Evolutionary conservation across 257 asterid genomes (phyloP).

Genomic region (Lavandula angustifolia): DNA sequence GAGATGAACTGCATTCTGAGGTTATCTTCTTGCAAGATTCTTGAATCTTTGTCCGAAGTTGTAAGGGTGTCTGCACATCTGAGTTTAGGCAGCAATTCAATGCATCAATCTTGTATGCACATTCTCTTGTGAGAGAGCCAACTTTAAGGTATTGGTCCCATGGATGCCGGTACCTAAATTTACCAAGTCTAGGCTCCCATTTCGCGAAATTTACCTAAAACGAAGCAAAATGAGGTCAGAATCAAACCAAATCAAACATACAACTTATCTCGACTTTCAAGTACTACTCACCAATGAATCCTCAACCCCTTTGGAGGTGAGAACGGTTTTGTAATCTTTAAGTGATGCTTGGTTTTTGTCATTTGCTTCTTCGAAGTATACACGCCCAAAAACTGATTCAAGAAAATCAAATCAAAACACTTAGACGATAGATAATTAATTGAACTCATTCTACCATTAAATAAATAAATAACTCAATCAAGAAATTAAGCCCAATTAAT

Average conservation of each 20-base stretch:
- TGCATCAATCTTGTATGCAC: slow-evolving; percentile 58
- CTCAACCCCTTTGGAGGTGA: slow-evolving; percentile 53
- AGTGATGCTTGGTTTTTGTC: slow-evolving; percentile 34
- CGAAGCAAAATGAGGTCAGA: not conserved
- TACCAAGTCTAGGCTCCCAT: slow-evolving; percentile 83
- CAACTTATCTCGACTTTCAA: no score
- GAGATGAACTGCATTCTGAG: slow-evolving; percentile 45
- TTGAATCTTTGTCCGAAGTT: slow-evolving; percentile 38
- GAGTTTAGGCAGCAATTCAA: slow-evolving; percentile 47
- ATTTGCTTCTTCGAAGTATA: slow-evolving; percentile 37
- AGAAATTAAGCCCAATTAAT: no score
- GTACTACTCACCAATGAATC: slow-evolving; percentile 27
- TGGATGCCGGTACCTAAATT: slow-evolving; percentile 60
- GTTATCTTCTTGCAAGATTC: slow-evolving; percentile 49
- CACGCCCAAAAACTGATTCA: slow-evolving; percentile 55
- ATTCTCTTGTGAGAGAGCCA: slow-evolving; percentile 52
- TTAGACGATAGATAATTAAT: no score
- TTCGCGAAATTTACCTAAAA: slow-evolving; percentile 63
- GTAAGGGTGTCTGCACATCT: slow-evolving; percentile 45
- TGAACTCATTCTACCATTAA: not conserved
- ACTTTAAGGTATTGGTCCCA: slow-evolving; percentile 65
- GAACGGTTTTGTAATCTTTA: slow-evolving; percentile 45
- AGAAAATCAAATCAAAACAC: not conserved
- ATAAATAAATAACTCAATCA: not conserved
- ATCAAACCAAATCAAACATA: not conserved